Base-by-base conservation (phyloP, 2,329 filamentous ascomycete genomes). In the Botrytis aclada region DNA sequence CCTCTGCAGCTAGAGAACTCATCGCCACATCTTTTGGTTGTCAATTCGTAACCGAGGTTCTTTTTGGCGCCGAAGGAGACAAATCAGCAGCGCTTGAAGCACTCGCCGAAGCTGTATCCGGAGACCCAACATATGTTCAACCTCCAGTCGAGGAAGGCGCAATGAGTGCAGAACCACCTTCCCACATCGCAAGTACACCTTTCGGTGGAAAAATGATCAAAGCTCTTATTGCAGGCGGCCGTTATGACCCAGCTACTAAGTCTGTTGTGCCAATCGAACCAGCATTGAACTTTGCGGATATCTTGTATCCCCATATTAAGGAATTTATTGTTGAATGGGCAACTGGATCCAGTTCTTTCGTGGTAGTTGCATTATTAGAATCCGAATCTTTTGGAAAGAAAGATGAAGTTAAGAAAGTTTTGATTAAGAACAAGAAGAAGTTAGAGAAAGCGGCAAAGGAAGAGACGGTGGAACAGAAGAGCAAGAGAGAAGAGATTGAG, bases 191-290 rank as follows among this genome's bases (percentile, higher is more conserved):
- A 39, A 85, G 88, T 78, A 86, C 88, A 54, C 80, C 89, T 0
- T 86, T 86, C 77, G 92, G 90, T 58, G 94, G 93, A 25, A 91
- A 94, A 74, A 92, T 98, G 90, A 87, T 98, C 79, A 98, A 97
- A 84, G 92, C 92, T 0, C 88, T 99, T 12, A 94, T 98, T 37
- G 91, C 94, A 71, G 96, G 96, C 60, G 96, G 97, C 39, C 90
- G 90, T 73, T 99, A 93, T 80, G 94, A 98, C 82, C 89, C 89
- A 74, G 86, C 86, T 61, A 86, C 89, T 3, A 94, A 94, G 82
- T 89, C 86, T 72, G 83, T 96, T 62, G 87, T 92, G 78, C 88
- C 89, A 34, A 87, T 92, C 3, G 89, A 94, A 66, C 94, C 94
- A 25, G 87, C 93, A 12, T 86, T 98, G 72, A 87, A 90, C 67